Conservation (phyloP, 2,329 filamentous ascomycete genomes). For the Neurospora sp. region DNA sequence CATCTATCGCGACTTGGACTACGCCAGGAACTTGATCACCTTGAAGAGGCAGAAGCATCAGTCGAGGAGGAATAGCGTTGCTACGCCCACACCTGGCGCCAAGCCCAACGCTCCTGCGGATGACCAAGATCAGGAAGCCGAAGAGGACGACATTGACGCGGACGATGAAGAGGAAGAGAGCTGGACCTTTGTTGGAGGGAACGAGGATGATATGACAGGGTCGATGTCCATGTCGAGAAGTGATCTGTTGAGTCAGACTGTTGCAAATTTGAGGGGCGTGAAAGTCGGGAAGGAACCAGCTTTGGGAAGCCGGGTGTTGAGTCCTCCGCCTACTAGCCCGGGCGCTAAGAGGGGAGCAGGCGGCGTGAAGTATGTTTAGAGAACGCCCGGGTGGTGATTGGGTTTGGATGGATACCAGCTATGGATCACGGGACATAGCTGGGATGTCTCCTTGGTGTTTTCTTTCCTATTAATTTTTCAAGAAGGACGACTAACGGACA, state of each 20-base stretch:
- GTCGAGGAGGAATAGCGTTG: slow-evolving; percentile 19
- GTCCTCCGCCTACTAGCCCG: not conserved
- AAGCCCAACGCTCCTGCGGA: slow-evolving; percentile 20
- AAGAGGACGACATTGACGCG: slow-evolving; percentile 32
- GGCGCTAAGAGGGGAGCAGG: slow-evolving; percentile 3
- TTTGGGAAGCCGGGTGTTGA: slow-evolving; percentile 17
- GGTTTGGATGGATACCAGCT: slow-evolving; percentile 1
- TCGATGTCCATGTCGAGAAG: not conserved
- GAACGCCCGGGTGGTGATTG: slow-evolving; percentile 1
- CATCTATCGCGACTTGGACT: slow-evolving; percentile 91
- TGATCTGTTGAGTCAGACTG: slow-evolving; percentile 7
- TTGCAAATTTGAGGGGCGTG: slow-evolving; percentile 1
- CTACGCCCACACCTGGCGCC: slow-evolving; percentile 17
- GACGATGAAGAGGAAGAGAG: slow-evolving; percentile 61
- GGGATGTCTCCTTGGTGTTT: not conserved
- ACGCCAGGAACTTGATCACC: slow-evolving; percentile 75
- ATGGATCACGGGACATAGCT: not conserved
- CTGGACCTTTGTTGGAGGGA: slow-evolving; percentile 77
- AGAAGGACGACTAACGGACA: not conserved
- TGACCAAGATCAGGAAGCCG: slow-evolving; percentile 5
- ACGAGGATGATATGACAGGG: slow-evolving; percentile 31
- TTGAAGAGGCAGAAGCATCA: slow-evolving; percentile 45
- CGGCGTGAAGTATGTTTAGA: slow-evolving; percentile 1
- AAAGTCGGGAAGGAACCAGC: slow-evolving; percentile 15
- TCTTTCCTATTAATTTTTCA: not conserved